A percentile compares a stretch with the other conserved stretches of the same genome.
These are phyloP conservation scores for Tuber calosporum DNA, from an alignment of 495 filamentous ascomycete genomes.

Conservation along the genomic window DNA sequence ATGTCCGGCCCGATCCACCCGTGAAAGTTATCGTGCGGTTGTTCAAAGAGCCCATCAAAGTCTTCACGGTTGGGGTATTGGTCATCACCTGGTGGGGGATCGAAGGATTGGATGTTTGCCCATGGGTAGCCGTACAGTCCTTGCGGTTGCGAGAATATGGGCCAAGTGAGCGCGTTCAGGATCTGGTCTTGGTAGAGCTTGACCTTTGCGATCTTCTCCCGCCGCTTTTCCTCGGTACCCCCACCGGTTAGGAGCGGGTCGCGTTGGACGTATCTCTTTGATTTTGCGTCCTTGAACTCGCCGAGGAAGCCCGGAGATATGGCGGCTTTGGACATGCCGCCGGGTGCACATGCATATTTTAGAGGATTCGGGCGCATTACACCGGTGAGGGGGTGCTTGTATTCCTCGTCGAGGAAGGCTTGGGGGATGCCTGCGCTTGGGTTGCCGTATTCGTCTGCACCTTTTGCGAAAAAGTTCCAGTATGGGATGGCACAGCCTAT, in stretches of 20 bases:
- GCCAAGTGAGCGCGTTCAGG: background rate
- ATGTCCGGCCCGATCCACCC: constrained; percentile 30
- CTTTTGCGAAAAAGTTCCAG: constrained; percentile 18
- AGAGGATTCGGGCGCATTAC: constrained; percentile 16
- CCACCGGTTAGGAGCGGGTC: background rate
- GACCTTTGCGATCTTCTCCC: constrained; percentile 8
- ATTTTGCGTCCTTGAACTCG: constrained; percentile 6
- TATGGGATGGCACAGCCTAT: constrained; percentile 21
- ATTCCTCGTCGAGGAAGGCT: constrained; percentile 15
- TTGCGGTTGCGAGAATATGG: constrained; percentile 9
- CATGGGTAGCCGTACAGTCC: constrained; percentile 12
- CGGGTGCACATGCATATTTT: constrained; percentile 13
- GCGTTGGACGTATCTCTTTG: constrained; percentile 5
- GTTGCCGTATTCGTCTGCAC: constrained; percentile 9
- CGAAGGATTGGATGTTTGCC: constrained; percentile 18
- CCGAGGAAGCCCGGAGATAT: background rate
- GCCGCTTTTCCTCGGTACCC: background rate
- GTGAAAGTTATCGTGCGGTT: constrained; percentile 27
- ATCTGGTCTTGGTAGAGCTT: constrained; percentile 19
- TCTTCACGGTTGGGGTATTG: constrained; percentile 9
- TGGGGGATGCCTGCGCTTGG: constrained; percentile 14
- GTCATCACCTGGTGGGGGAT: constrained; percentile 3
- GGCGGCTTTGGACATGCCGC: background rate
- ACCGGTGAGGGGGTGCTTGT: constrained; percentile 15
- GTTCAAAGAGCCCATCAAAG: constrained; percentile 29